These are phyloP conservation scores for Trifolium pratense DNA, from an alignment of 306 rosid genomes.

Conservation along the genomic window DNA sequence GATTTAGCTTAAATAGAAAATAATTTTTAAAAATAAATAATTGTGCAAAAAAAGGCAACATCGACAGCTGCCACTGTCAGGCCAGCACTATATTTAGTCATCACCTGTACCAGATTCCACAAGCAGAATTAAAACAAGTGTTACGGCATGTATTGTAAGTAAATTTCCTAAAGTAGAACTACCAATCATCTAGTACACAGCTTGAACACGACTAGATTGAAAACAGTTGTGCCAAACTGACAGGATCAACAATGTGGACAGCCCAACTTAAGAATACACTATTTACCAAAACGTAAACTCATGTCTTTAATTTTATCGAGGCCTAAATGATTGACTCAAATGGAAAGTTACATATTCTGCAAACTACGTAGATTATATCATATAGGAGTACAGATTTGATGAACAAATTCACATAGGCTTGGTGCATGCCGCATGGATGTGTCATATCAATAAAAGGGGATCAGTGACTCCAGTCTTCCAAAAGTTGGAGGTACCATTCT, in stretches of 20 bases:
- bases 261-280: slow-evolving; percentile 3
- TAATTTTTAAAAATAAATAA: too few species aligned
- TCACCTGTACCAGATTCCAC: slow-evolving; percentile 50
- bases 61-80: slow-evolving; percentile 20
- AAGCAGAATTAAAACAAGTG: slow-evolving; percentile 25
- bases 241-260: not conserved
- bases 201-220: slow-evolving; percentile 33
- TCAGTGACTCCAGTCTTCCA: slow-evolving; percentile 10
- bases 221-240: slow-evolving; percentile 2
- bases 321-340: not conserved
- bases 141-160: not conserved
- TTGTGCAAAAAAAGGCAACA: slow-evolving; percentile 34
- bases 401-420: not conserved
- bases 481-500: slow-evolving; percentile 5
- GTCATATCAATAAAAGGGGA: slow-evolving; percentile 16
- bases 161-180: slow-evolving; percentile 9
- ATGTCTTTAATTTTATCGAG: not conserved
- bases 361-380: not conserved
- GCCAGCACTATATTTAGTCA: slow-evolving; percentile 37
- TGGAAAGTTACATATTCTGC: not conserved
- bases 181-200: slow-evolving; percentile 6
- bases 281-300: not conserved
- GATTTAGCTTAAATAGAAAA: too few species aligned
- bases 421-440: slow-evolving; percentile 10
- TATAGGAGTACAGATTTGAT: not conserved